Conservation (phyloP, 345 rosid genomes). For the Citrus hindsii region DNA sequence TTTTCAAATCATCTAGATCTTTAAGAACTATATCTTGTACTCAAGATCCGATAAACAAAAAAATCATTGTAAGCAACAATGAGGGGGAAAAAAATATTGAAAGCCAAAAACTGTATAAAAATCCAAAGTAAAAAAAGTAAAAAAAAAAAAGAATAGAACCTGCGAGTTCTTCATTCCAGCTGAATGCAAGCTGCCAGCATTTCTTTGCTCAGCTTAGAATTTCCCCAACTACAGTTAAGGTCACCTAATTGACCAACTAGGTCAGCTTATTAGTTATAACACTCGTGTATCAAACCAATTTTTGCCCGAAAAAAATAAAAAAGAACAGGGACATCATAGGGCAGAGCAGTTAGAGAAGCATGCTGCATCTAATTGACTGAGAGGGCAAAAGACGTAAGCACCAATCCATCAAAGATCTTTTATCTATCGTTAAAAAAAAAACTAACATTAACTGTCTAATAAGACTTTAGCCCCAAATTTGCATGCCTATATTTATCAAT, state of each 20-base stretch:
- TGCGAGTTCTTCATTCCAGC: conserved; percentile 69
- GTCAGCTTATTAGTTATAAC: background rate
- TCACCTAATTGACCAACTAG: background rate
- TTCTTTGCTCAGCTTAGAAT: conserved; percentile 32
- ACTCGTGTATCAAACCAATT: conserved; percentile 8
- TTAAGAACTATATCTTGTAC: background rate
- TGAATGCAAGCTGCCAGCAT: conserved; percentile 43
- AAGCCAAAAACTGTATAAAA: no score
- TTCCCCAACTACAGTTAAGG: conserved; percentile 7
- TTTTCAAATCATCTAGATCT: background rate
- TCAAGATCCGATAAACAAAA: background rate
- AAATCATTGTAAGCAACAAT: background rate
- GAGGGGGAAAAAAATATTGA: background rate
- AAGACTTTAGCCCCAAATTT: background rate
- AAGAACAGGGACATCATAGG: background rate
- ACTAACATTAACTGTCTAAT: background rate
- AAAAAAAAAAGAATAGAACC: conserved; percentile 28
- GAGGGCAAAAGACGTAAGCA: background rate
- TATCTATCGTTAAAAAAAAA: background rate
- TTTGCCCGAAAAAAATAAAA: conserved; percentile 12
- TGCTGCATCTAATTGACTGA: background rate
- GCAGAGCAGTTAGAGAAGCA: background rate
- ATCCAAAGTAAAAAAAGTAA: background rate
- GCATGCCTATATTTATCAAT: background rate
- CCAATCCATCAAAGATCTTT: background rate